Evolutionary conservation across 2,329 filamentous ascomycete species (phyloP), one percentile per base, ranked within the genome.

Genomic region (Apiospora sp.): DNA sequence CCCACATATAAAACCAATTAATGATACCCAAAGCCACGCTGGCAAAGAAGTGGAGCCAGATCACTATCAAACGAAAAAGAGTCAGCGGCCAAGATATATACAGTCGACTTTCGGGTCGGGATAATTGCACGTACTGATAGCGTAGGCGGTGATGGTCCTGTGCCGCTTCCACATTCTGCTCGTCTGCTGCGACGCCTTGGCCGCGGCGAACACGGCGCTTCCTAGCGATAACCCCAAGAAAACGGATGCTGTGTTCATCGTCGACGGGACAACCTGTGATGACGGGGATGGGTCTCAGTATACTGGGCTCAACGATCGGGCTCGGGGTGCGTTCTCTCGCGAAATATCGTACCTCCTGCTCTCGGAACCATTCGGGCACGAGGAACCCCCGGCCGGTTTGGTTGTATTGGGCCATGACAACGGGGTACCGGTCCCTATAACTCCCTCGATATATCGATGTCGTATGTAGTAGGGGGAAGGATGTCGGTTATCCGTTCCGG

Each of bases 21-120:
- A 79, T 72, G 5, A 80, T 69, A 14, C 77, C 75, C 69, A 80
- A 79, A 2, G 73, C 69, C 5, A 80, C 41, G 71, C 76, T 80
- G 10, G 78, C 77, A 7, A 75, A 2, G 46, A 79, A 75, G 71
- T 82, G 79, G 16, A 76, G 44, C 81, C 81, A 83, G 48, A 83
- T 78, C 80, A 81, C 79, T 72, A 34, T 34, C 4, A 14, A n/a
- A 12, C 2, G 44, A 12, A 48, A 22, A 10, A 5, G 24, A 3
- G 41, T 68, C 24, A 68, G 67, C 7, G 27, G 10, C 22, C 12
- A 46, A 2, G 37, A 8, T n/a, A 4, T 12, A 30, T 22, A 49
- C 10, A 30, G 27, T 30, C n/a, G 19, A 19, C 8, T 3, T 41
- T 22, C 10, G 10, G 51, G 3, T 37, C 16, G 7, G 12, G 7